A percentile compares a stretch with the other conserved stretches of the same genome.
Conservation (phyloP, 1,284 basidiomycete species). For the Sporisorium sorghi region DNA sequence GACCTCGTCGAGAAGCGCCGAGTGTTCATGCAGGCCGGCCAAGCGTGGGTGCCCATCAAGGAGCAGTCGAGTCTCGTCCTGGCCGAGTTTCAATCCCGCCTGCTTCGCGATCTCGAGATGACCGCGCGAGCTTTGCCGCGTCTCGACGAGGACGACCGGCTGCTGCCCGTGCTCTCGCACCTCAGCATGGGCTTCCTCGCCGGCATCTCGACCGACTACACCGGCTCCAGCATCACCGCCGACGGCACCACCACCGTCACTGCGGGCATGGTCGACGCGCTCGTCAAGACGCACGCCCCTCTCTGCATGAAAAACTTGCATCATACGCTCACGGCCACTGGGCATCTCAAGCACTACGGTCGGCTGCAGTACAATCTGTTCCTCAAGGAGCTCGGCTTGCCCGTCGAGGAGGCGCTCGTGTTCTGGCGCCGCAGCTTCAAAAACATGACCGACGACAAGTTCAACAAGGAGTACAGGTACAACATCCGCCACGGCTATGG, state of each 20-base stretch:
- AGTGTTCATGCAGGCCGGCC: constrained; percentile 83
- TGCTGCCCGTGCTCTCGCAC: constrained; percentile 90
- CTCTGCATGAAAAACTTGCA: constrained; percentile 95
- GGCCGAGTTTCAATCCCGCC: constrained; percentile 82
- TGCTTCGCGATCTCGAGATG: constrained; percentile 86
- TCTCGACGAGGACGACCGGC: constrained; percentile 93
- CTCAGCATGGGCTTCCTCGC: constrained; percentile 93
- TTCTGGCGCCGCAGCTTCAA: constrained; percentile 93
- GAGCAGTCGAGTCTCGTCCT: constrained; percentile 89
- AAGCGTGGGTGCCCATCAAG: constrained; percentile 86
- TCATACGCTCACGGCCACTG: constrained; percentile 79
- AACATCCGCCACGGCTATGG: constrained; percentile 97
- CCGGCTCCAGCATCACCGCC: constrained; percentile 68
- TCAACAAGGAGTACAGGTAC: constrained; percentile 97
- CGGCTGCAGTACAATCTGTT: constrained; percentile 93
- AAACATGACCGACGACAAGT: constrained; percentile 86
- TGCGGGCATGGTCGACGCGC: constrained; percentile 91
- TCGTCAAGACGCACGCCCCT: constrained; percentile 90
- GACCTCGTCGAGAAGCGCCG: constrained; percentile 88
- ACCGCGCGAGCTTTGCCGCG: constrained; percentile 89
- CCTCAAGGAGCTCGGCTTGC: constrained; percentile 87
- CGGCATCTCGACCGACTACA: constrained; percentile 87
- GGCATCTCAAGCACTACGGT: constrained; percentile 92
- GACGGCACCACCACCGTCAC: constrained; percentile 77
- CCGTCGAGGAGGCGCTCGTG: constrained; percentile 90